Base-by-base conservation (phyloP, 352 stramenopile genomes). In the Blastocystis sp. region DNA sequence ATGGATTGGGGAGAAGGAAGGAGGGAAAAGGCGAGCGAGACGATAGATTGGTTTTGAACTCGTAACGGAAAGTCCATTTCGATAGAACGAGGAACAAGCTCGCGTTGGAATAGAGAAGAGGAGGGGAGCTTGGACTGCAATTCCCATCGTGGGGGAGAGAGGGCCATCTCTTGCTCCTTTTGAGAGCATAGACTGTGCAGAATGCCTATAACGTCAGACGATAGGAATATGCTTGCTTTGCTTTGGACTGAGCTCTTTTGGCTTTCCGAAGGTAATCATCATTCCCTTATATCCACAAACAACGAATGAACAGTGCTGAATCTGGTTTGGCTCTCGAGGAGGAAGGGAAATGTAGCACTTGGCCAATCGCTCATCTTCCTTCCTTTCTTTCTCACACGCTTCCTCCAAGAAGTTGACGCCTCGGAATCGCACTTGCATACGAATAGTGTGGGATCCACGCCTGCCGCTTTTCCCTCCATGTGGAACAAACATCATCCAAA, bases 401-500 rank as follows among this genome's bases (percentile, higher is more conserved):
- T 67, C 56, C 48, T 52, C 56, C 52, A 56, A 84, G 43, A 69
- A 84, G 52, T 84, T 56, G 17, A 56, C 34, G 1, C 40, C 28
- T n/a, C 56, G 43, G 48, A 84, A 84, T 17, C 56, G 52, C 38
- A 84, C n/a, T 14, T 67, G 45, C 74, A 84, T 84, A 52, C 11
- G 5, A 41, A 41, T 52, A 53, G 53, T 10, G 43, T n/a, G 45
- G 1, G 5, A 52, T 48, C 28, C n/a, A 19, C 3, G 3, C 14
- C 11, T 59, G 23, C 53, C 48, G 48, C 48, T 52, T 43, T 84
- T 84, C 74, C 74, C 74, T 84, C 74, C 74, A 84, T 76, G 2
- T 56, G 5, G 40, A 84, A 84, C 53, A 84, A 84, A 84, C 74
- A 84, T 34, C 17, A 23, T 34, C 14, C 48, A 70, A 84, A 84